phyloP scores from a whole-genome alignment of 371 early-diverging fungal species.

The Mortierella sp. region DNA sequence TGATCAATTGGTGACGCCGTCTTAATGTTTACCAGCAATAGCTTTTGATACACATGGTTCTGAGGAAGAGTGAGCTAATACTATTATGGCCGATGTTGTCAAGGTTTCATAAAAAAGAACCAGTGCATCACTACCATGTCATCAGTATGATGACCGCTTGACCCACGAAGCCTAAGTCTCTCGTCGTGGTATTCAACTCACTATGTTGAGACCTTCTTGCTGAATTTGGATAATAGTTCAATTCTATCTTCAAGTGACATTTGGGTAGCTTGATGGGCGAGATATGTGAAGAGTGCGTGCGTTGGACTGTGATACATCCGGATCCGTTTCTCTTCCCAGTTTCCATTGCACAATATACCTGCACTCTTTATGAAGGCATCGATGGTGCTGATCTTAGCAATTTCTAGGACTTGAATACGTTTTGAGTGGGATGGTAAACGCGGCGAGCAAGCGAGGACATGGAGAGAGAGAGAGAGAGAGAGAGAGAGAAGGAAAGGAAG shows the following conservation, averaged over 20 bases:
- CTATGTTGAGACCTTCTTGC: constrained; percentile 13
- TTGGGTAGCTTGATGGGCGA: constrained; percentile 9
- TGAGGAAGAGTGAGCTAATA: not conserved
- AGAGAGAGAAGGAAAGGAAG: too few species aligned
- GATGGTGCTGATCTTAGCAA: constrained; percentile 50
- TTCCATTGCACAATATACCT: constrained; percentile 47
- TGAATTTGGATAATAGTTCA: constrained; percentile 25
- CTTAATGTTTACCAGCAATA: constrained; percentile 46
- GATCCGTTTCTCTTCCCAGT: constrained; percentile 43
- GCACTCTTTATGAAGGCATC: constrained; percentile 52
- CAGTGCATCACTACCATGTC: constrained; percentile 12
- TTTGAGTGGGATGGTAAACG: too few species aligned
- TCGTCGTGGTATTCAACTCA: constrained; percentile 29
- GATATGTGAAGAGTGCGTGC: constrained; percentile 23
- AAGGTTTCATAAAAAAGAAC: not conserved
- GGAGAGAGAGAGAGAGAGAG: too few species aligned
- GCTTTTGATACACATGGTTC: not conserved
- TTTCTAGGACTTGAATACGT: too few species aligned
- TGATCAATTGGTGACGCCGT: constrained; percentile 28
- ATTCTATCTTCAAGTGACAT: constrained; percentile 27
- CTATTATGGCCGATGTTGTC: not conserved
- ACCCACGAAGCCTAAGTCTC: constrained; percentile 20
- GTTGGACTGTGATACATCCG: constrained; percentile 54
- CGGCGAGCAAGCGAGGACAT: too few species aligned
- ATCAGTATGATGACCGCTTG: constrained; percentile 40